Percentiles rank a stretch among this genome's conserved stretches.
These are phyloP conservation scores for Thymus mandschuricus DNA, from an alignment of 257 asterid genomes.

Conservation along the genomic window DNA sequence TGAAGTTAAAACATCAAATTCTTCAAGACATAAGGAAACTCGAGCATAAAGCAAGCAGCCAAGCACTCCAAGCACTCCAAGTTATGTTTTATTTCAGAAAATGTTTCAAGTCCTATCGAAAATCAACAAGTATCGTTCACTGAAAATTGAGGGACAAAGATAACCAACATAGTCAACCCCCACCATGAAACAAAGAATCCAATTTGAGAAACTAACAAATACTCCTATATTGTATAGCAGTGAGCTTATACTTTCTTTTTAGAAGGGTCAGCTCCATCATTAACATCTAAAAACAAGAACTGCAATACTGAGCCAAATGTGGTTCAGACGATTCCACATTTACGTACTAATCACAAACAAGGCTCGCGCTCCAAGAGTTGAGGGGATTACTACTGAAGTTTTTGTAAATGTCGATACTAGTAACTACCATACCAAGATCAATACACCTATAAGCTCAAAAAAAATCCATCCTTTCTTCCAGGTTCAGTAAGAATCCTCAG, in stretches of 20 bases:
- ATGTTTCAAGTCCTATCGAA: background rate
- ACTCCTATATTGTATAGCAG: too few relatives aligned
- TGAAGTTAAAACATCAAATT: background rate
- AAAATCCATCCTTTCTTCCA: background rate
- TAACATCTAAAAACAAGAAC: slow-evolving; percentile 3
- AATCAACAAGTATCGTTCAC: background rate
- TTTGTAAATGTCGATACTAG: background rate
- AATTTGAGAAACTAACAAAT: background rate
- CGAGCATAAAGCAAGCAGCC: too few relatives aligned
- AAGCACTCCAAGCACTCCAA: too few relatives aligned
- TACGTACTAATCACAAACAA: background rate
- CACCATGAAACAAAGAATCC: slow-evolving; percentile 5
- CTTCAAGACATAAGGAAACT: background rate
- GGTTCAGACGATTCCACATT: slow-evolving; percentile 7
- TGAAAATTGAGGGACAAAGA: background rate
- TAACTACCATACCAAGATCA: background rate
- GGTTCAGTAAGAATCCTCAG: slow-evolving; percentile 11
- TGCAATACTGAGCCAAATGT: background rate
- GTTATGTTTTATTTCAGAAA: background rate
- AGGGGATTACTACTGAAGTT: background rate
- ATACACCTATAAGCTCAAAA: background rate
- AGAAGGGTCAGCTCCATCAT: background rate
- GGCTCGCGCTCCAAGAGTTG: background rate
- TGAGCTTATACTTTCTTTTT: background rate
- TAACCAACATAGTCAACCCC: background rate